phyloP scores from a whole-genome alignment of 129 eudicot species.

The Dittrichia graveolens region DNA sequence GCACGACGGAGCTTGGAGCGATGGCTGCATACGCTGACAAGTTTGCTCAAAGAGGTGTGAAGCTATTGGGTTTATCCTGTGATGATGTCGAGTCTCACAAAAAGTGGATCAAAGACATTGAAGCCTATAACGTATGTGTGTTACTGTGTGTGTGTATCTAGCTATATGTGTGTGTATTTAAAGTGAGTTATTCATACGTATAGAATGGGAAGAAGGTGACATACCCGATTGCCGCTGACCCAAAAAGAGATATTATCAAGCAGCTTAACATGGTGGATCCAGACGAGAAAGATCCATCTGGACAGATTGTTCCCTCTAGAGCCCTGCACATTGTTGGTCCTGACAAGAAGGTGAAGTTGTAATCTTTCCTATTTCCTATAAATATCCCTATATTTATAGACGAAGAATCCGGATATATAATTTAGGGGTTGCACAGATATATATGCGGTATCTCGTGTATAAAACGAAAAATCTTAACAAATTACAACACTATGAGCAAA shows the following conservation, averaged over 20 bases:
- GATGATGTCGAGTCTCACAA: constrained; percentile 77
- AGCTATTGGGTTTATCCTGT: constrained; percentile 77
- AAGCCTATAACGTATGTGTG: constrained; percentile 52
- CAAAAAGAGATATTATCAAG: constrained; percentile 58
- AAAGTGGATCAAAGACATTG: constrained; percentile 92
- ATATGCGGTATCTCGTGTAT: too few relatives aligned
- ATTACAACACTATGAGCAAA: too few relatives aligned
- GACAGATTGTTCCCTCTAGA: constrained; percentile 60
- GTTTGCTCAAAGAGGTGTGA: constrained; percentile 73
- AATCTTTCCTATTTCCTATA: too few relatives aligned
- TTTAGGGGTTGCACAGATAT: too few relatives aligned
- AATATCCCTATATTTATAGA: too few relatives aligned
- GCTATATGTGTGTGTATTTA: too few relatives aligned
- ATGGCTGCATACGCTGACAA: constrained; percentile 83
- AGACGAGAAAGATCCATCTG: constrained; percentile 57
- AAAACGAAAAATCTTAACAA: too few relatives aligned
- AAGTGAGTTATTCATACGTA: too few relatives aligned
- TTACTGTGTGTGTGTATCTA: too few relatives aligned
- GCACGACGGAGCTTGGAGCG: constrained; percentile 81
- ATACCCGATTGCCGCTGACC: constrained; percentile 78
- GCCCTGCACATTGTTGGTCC: constrained; percentile 86
- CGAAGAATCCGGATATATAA: too few relatives aligned
- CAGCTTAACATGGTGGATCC: constrained; percentile 98
- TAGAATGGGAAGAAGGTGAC: constrained; percentile 66
- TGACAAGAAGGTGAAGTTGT: constrained; percentile 54